Conservation (phyloP, 1,284 basidiomycete genomes). For the Microbotryum saponariae region DNA sequence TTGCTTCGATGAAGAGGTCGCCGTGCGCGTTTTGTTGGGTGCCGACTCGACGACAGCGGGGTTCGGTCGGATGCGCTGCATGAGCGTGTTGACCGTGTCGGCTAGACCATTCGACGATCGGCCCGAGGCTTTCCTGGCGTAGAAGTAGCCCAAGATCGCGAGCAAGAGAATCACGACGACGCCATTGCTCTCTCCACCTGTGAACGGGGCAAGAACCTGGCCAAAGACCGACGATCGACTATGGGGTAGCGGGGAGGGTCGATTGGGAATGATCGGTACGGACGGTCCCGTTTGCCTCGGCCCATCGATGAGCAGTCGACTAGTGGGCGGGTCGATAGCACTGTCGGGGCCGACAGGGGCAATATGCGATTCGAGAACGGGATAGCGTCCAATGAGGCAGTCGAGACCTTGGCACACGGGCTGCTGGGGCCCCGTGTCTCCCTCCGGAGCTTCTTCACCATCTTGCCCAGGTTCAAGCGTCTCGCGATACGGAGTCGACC, state of each 20-base stretch:
- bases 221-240: constrained; percentile 8
- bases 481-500: background rate
- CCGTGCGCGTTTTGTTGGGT: no score
- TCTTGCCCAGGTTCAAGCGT: constrained; percentile 3
- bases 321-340: constrained; percentile 14
- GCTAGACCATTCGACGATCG: background rate
- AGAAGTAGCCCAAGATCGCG: constrained; percentile 4
- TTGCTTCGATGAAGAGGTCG: no score
- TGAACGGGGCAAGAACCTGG: background rate
- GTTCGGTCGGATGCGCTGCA: background rate
- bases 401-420: constrained; percentile 11
- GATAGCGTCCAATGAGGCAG: constrained; percentile 25
- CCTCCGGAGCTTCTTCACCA: background rate
- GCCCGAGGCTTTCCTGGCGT: background rate
- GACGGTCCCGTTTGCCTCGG: constrained; percentile 12
- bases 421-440: background rate
- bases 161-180: background rate
- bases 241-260: constrained; percentile 14
- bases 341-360: constrained; percentile 3
- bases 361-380: constrained; percentile 8
- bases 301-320: constrained; percentile 17
- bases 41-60: no score
- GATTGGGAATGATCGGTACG: constrained; percentile 15
- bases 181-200: background rate
- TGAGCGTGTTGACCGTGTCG: background rate